Conservation (phyloP, 2,329 filamentous ascomycete species). For the Fusarium anguioides region DNA sequence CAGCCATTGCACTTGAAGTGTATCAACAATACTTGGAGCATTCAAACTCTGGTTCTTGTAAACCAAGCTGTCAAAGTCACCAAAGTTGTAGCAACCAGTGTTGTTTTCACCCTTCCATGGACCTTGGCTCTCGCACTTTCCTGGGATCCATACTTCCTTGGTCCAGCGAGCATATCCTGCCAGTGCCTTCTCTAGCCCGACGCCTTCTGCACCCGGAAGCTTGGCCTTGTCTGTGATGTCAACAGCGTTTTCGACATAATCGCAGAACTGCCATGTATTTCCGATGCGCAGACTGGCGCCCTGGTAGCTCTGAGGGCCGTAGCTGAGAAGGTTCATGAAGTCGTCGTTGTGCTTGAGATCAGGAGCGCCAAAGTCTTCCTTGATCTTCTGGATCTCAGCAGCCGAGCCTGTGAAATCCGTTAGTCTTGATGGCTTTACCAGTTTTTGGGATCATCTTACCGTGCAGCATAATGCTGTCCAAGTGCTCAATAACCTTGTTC, state of each 20-base stretch:
- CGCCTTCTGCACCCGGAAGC: not conserved
- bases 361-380: not conserved
- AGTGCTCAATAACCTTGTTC: not conserved
- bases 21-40: not conserved
- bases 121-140: not conserved
- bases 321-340: not conserved
- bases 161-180: constrained; percentile 7
- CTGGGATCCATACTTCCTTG: not conserved
- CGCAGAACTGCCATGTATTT: constrained; percentile 4
- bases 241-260: not conserved
- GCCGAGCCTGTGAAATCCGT: not conserved
- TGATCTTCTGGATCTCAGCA: not conserved
- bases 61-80: constrained; percentile 1
- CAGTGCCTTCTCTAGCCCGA: not conserved
- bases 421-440: not conserved
- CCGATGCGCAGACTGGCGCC: not conserved
- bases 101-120: constrained; percentile 3
- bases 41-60: not conserved
- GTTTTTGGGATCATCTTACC: not conserved
- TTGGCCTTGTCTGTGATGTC: not conserved
- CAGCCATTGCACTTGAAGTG: not conserved
- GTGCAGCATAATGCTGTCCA: not conserved
- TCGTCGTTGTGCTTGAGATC: constrained; percentile 5
- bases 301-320: not conserved
- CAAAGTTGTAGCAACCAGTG: constrained; percentile 12